phyloP scores from a whole-genome alignment of 306 rosid species.

The Cicer cuneatum region DNA sequence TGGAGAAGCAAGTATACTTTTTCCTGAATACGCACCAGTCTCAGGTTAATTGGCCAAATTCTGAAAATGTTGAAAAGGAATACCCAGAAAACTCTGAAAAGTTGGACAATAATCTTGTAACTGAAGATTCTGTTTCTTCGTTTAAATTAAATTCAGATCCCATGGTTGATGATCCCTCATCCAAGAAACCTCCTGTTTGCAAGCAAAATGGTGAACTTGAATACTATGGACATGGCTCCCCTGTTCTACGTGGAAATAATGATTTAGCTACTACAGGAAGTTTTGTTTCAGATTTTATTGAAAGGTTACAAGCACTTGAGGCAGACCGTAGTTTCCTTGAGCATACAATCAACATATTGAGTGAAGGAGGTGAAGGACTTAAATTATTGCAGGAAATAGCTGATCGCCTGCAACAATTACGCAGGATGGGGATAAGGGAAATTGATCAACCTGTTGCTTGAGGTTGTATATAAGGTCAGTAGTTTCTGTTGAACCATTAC shows the following conservation, averaged over 20 bases:
- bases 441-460: constrained; percentile 51
- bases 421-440: constrained; percentile 57
- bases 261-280: constrained; percentile 52
- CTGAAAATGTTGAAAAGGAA: constrained; percentile 43
- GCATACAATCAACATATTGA: constrained; percentile 59
- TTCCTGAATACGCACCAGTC: constrained; percentile 48
- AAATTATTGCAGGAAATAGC: constrained; percentile 75
- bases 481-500: constrained; percentile 17
- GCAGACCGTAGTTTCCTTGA: constrained; percentile 68
- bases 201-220: constrained; percentile 47
- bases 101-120: constrained; percentile 37
- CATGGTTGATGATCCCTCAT: constrained; percentile 35
- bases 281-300: constrained; percentile 51
- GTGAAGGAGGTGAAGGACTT: constrained; percentile 70
- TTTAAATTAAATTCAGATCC: constrained; percentile 33
- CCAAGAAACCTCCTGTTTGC: constrained; percentile 44
- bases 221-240: constrained; percentile 40
- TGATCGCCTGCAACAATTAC: constrained; percentile 66
- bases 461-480: constrained; percentile 60
- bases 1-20: constrained; percentile 71
- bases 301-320: constrained; percentile 74
- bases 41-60: constrained; percentile 41
- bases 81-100: constrained; percentile 42
- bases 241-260: constrained; percentile 31
- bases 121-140: constrained; percentile 50